These are phyloP conservation scores for Aspergillus sp. DNA, from an alignment of 2,329 filamentous ascomycete species.

Conservation along the genomic window DNA sequence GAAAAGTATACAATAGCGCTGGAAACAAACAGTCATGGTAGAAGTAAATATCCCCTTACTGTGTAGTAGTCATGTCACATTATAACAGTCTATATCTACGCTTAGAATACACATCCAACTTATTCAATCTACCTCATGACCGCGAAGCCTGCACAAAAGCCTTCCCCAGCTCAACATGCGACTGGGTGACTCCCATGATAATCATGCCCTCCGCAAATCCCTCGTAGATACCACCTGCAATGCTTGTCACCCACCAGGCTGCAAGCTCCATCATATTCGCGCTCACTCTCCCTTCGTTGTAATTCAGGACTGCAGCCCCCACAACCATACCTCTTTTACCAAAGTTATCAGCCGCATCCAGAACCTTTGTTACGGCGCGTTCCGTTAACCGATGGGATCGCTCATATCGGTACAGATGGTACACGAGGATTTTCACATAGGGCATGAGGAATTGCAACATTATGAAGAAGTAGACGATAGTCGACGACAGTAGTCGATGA, in stretches of 20 bases:
- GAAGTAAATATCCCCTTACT: no score
- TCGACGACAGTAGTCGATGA: constrained; percentile 59
- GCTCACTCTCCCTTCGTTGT: constrained; percentile 67
- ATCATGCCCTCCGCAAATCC: constrained; percentile 59
- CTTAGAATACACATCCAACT: neutral
- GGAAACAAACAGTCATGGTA: no score
- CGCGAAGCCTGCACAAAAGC: neutral
- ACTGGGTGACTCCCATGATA: constrained; percentile 41
- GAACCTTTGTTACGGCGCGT: constrained; percentile 54
- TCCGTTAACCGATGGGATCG: constrained; percentile 66
- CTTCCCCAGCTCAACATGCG: constrained; percentile 17
- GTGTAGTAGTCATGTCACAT: neutral
- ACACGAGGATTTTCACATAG: constrained; percentile 59
- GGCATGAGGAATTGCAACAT: constrained; percentile 63
- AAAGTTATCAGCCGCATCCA: constrained; percentile 57
- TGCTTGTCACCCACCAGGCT: constrained; percentile 64
- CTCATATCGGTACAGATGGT: constrained; percentile 62
- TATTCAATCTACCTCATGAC: neutral
- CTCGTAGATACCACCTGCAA: constrained; percentile 68
- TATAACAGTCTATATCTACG: neutral
- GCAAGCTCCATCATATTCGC: constrained; percentile 53
- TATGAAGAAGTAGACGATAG: constrained; percentile 62
- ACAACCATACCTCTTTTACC: constrained; percentile 56
- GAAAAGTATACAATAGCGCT: no score
- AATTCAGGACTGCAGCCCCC: constrained; percentile 57